These are phyloP conservation scores for Aleurites moluccanus DNA, from an alignment of 441 rosid genomes.

Conservation along the genomic window DNA sequence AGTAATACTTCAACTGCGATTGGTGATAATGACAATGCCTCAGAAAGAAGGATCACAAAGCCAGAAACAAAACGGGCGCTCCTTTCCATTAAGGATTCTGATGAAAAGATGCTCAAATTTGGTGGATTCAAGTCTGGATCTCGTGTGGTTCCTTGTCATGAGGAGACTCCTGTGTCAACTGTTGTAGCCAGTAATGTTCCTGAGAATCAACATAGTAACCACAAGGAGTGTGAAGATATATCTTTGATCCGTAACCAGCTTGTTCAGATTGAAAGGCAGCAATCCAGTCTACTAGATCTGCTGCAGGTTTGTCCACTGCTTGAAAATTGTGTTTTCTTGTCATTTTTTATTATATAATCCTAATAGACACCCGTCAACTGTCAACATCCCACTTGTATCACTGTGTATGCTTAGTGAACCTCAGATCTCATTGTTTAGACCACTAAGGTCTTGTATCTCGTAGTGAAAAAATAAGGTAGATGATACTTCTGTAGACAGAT, in stretches of 20 bases:
- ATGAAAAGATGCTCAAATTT: constrained; percentile 45
- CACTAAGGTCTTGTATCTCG: not conserved
- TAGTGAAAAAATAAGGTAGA: not conserved
- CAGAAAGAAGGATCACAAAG: constrained; percentile 32
- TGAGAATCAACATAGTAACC: constrained; percentile 58
- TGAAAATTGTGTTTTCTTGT: constrained; percentile 14
- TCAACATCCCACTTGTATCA: not conserved
- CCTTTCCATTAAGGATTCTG: constrained; percentile 47
- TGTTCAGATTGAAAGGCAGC: constrained; percentile 90
- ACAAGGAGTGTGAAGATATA: constrained; percentile 67
- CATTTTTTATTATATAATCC: not conserved
- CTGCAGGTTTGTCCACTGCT: constrained; percentile 66
- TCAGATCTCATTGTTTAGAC: constrained; percentile 2
- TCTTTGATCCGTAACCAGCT: constrained; percentile 78
- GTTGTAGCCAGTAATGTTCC: constrained; percentile 35
- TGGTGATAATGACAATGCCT: constrained; percentile 25
- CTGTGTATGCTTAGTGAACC: constrained; percentile 7
- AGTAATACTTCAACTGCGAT: constrained; percentile 29
- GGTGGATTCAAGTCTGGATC: constrained; percentile 55
- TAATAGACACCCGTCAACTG: too few species aligned
- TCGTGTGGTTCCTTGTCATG: constrained; percentile 50
- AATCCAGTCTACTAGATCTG: constrained; percentile 78
- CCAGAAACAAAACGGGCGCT: constrained; percentile 39
- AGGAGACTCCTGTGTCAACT: constrained; percentile 37
- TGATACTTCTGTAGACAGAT: not conserved